Base-by-base conservation (phyloP, 768 basidiomycete species). In the Cystofilobasidium macerans region DNA sequence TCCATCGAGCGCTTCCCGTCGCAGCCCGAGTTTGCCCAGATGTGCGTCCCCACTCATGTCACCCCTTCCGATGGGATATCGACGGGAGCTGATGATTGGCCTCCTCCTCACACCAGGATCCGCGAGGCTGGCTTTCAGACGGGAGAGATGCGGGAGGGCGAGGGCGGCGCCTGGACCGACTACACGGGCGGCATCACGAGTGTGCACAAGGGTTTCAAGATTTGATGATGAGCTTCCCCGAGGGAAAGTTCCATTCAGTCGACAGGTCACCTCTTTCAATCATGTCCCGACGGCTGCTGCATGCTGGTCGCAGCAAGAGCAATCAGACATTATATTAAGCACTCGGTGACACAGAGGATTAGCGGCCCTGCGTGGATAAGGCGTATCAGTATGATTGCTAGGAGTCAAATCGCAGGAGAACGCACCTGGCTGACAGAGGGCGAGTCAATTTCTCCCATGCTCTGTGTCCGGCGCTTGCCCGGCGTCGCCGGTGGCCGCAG, bases 1-100 rank as follows among this genome's bases (percentile, higher is more conserved):
- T 95, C 92, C 14, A 98, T 99, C 71, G 86, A 91, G 47, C 84
- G 83, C 71, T 98, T 98, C 80, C 93, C 93, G 32, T 80, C 83
- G 14, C 93, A 95, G 75, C 78, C 82, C 11, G 85, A 88, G 64
- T 98, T 98, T 77, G 85, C 92, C 8, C 77, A 83, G 70, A 87
- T 98, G 92, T 77, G 61, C 68, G 76, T 71, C 7, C 18, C 47
- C 32, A n/a, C n/a, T n/a, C n/a, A n/a, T n/a, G n/a, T 14, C 32
- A 14, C 53, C 53, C 53, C 26, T 24, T 22, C 26, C 22, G 11
- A 14, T 22, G 6, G 8, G 30, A n/a, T 6, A 12, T 6, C 48
- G 30, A 7, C 18, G 48, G 9, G 22, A 6, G 30, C n/a, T 20
- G 30, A 7, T 30, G 48, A 53, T 11, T 7, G 9, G n/a, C 33